Percentiles rank a stretch among this genome's conserved stretches.
Evolutionary conservation across 2,329 filamentous ascomycete species (phyloP).

Genomic region (Fusarium burgessii): DNA sequence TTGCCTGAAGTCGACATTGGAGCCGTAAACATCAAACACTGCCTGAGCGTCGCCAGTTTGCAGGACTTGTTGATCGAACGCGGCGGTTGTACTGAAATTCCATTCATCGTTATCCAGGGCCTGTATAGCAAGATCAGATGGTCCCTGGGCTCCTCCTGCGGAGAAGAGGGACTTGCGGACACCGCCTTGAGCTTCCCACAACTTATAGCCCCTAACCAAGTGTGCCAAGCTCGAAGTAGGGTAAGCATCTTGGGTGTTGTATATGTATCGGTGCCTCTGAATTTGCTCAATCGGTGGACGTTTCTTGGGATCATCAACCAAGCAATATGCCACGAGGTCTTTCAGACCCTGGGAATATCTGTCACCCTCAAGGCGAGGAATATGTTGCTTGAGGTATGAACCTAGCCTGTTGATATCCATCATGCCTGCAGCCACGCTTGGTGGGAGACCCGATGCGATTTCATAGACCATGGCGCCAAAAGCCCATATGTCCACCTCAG

Average conservation of each 20-base stretch:
- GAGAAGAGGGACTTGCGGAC: conserved; percentile 74
- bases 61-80: conserved; percentile 71
- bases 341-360: conserved; percentile 77
- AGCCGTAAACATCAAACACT: conserved; percentile 71
- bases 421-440: conserved; percentile 70
- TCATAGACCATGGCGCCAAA: conserved; percentile 86
- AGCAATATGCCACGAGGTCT: conserved; percentile 78
- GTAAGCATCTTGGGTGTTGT: conserved; percentile 70
- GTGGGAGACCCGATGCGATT: conserved; percentile 82
- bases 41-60: conserved; percentile 66
- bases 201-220: conserved; percentile 77
- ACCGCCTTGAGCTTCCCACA: conserved; percentile 81
- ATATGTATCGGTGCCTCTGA: conserved; percentile 76
- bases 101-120: conserved; percentile 69
- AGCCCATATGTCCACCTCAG: conserved; percentile 85
- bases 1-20: conserved; percentile 65
- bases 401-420: conserved; percentile 63
- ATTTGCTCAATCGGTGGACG: conserved; percentile 78
- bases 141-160: conserved; percentile 68
- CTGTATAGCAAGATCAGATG: conserved; percentile 58
- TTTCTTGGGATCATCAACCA: conserved; percentile 75
- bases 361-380: conserved; percentile 77
- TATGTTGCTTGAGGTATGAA: conserved; percentile 68
- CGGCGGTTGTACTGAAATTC: conserved; percentile 75
- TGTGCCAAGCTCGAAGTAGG: conserved; percentile 73